Conservation (phyloP, 2,329 filamentous ascomycete species). For the Monilinia fructicola region DNA sequence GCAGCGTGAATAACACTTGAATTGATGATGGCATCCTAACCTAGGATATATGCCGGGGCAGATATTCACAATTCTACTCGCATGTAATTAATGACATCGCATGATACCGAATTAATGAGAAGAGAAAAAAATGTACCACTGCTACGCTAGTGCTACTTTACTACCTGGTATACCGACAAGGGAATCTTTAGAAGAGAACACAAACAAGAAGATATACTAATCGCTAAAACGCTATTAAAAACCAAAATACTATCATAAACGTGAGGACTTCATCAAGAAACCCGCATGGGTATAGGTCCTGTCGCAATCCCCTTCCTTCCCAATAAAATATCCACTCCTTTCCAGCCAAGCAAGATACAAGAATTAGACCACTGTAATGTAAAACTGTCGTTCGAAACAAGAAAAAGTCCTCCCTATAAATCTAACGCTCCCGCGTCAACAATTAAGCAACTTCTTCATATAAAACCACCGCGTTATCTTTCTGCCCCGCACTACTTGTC, state of each 20-base stretch:
- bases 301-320: constrained; percentile 3
- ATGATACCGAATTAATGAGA: neutral
- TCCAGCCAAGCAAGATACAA: constrained; percentile 10
- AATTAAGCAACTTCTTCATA: constrained; percentile 31
- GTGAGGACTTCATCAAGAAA: constrained; percentile 29
- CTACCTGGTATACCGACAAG: constrained; percentile 2
- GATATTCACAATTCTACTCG: neutral
- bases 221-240: constrained; percentile 35
- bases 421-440: constrained; percentile 25
- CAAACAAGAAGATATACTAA: constrained; percentile 24
- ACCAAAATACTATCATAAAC: constrained; percentile 18
- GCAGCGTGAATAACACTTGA: neutral
- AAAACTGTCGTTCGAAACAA: neutral
- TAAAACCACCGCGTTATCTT: constrained; percentile 28
- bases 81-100: neutral
- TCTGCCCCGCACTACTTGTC: constrained; percentile 18
- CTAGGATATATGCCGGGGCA: neutral
- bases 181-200: constrained; percentile 17
- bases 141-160: constrained; percentile 2
- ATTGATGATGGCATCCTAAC: neutral
- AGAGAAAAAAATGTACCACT: neutral
- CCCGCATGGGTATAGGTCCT: constrained; percentile 19
- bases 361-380: neutral
- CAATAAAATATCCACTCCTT: neutral
- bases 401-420: constrained; percentile 22